Percentiles rank a stretch among this genome's conserved stretches.
These are phyloP conservation scores for Geotrichum candidum DNA, from an alignment of 1,139 yeast species.

Conservation along the genomic window DNA sequence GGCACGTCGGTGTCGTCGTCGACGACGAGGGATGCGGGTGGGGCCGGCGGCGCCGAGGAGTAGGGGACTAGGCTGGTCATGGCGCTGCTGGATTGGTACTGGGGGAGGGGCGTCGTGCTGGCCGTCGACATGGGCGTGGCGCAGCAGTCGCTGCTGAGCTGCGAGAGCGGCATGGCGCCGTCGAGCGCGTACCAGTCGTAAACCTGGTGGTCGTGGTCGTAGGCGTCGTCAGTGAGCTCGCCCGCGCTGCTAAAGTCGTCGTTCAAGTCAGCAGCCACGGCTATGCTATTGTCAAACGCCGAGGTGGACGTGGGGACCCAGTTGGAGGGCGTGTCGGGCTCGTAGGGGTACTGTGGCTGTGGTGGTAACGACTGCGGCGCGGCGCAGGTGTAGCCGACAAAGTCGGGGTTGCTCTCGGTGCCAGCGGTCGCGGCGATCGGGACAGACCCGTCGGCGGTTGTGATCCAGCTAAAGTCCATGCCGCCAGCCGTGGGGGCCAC, in stretches of 20 bases:
- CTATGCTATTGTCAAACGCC: neutral
- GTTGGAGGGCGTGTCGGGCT: neutral
- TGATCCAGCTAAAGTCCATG: neutral
- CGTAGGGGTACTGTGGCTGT: neutral
- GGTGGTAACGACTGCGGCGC: too few relatives aligned
- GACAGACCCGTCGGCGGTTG: neutral
- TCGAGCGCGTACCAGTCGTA: neutral
- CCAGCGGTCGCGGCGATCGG: neutral
- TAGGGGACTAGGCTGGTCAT: neutral
- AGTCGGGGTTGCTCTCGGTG: neutral
- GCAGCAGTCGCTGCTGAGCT: neutral
- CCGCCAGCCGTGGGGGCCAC: neutral
- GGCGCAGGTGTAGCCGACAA: neutral
- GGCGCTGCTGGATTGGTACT: neutral
- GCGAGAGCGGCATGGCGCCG: neutral
- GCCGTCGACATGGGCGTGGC: neutral
- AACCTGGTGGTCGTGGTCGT: neutral
- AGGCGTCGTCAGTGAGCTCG: neutral
- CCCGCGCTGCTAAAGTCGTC: neutral
- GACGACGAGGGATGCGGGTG: too few relatives aligned
- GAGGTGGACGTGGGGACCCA: neutral
- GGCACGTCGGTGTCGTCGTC: neutral
- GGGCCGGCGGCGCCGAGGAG: neutral
- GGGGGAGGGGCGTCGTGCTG: too few relatives aligned
- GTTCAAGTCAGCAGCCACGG: neutral